These are phyloP conservation scores for Candida yuanshanica DNA, from an alignment of 805 yeast species.

Conservation along the genomic window DNA sequence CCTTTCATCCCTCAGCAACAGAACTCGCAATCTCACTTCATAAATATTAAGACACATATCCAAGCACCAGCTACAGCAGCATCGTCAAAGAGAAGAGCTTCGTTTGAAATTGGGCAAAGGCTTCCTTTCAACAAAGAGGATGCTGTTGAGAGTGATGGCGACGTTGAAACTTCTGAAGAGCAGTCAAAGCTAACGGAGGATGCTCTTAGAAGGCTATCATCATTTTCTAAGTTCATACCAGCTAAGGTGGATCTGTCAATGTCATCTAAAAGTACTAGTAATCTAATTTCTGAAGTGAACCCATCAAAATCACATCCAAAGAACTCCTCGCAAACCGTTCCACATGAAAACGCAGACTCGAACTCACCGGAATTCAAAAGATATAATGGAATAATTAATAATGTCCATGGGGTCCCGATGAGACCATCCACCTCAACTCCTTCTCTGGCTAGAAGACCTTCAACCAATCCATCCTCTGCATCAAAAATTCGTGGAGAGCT, in stretches of 20 bases:
- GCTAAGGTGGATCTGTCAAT: conserved; percentile 22
- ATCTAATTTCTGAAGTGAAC: neutral
- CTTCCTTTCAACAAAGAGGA: conserved; percentile 31
- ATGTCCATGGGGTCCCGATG: neutral
- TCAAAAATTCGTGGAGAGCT: conserved; percentile 7
- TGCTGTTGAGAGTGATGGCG: conserved; percentile 21
- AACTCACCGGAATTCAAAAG: conserved; percentile 8
- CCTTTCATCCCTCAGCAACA: conserved; percentile 11
- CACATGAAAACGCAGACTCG: conserved; percentile 3
- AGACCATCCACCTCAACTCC: conserved; percentile 9
- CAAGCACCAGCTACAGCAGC: conserved; percentile 37
- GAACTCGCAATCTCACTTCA: conserved; percentile 18
- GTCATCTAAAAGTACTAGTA: conserved; percentile 1
- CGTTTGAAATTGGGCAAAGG: conserved; percentile 26
- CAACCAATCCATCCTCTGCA: conserved; percentile 13
- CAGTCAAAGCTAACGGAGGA: conserved; percentile 32
- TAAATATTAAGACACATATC: conserved; percentile 30
- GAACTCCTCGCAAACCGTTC: too few species aligned
- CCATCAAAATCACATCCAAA: neutral
- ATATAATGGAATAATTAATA: neutral
- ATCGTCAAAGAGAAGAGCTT: conserved; percentile 27
- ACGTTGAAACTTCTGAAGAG: conserved; percentile 25
- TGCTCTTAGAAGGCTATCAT: conserved; percentile 32
- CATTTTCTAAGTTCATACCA: conserved; percentile 23
- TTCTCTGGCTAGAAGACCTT: conserved; percentile 10